Conservation (phyloP, 1,284 basidiomycete genomes). For the Boletus calvinii region DNA sequence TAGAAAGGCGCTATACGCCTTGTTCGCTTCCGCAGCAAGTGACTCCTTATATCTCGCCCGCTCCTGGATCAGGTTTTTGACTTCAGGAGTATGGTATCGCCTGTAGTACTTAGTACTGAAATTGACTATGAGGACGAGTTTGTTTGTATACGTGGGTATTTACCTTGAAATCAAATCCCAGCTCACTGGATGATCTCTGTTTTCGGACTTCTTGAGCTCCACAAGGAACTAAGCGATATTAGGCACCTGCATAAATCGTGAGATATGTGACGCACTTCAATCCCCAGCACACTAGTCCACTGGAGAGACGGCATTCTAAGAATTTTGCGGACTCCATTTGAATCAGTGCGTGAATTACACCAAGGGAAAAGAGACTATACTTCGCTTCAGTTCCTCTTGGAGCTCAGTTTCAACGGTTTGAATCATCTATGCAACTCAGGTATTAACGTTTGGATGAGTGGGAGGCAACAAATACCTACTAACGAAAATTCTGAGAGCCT, state of each 20-base stretch:
- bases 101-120: constrained; percentile 71
- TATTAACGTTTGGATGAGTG: background rate
- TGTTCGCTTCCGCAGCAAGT: constrained; percentile 64
- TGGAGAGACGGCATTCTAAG: constrained; percentile 76
- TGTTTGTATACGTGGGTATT: constrained; percentile 6
- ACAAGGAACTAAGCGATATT: constrained; percentile 59
- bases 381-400: constrained; percentile 68
- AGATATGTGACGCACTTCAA: constrained; percentile 56
- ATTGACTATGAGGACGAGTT: constrained; percentile 12
- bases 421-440: constrained; percentile 44
- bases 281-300: constrained; percentile 66
- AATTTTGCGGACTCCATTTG: constrained; percentile 61
- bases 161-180: constrained; percentile 83
- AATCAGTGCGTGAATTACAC: constrained; percentile 8
- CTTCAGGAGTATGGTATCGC: constrained; percentile 82
- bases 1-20: constrained; percentile 73
- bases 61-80: constrained; percentile 67
- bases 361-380: constrained; percentile 37
- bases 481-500: constrained; percentile 51
- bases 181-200: constrained; percentile 69
- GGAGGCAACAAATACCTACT: constrained; percentile 27
- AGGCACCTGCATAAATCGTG: background rate
- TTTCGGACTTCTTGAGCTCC: constrained; percentile 74
- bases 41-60: constrained; percentile 78
- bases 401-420: constrained; percentile 72